Evolutionary conservation across 2,329 filamentous ascomycete genomes (phyloP), one percentile per base, ranked within the genome.

Genomic region (Aureobasidium namibiae): DNA sequence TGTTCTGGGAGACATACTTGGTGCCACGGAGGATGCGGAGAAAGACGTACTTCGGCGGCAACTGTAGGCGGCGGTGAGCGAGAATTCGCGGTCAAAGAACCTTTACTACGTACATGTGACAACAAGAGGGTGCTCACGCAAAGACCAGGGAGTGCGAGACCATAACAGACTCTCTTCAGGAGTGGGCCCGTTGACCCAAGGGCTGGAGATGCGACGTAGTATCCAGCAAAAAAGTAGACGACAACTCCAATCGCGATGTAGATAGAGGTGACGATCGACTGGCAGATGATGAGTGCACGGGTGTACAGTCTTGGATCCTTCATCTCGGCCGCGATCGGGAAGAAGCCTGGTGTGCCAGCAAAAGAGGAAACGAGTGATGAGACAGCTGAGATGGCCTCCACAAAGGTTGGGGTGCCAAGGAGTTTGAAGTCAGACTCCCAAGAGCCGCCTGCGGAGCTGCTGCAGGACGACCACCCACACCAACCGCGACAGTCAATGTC

Each of bases 361-460:
- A 69, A 75, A 5, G 74, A 68, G 49, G 76, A 76, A 34, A 76
- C 64, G 8, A 73, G 60, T 3, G 67, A 62, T 1, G 70, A 68
- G 29, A 72, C 53, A 23, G 71, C 69, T 1, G 69, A 58, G 23
- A 72, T 64, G 10, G 63, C 71, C 4, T 70, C 56, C 4, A 64
- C 49, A 50, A 74, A 74, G 29, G 62, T 63, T 2, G 73, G 70
- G 4, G 57, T 63, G 36, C 63, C 64, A 50, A 69, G 57, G 2
- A 86, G 74, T 0, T 86, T 82, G 65, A 76, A 86, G 44, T 77
- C 73, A 2, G 23, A 44, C 13, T 44, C 7, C 41, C 41, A 44
- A 24, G 21, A 11, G 0, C 84, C 83, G 0, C 78, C 63, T 80
- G 76, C 1, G 83, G 83, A 1, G 84, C 84, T 8, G 81, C 80